Base-by-base conservation (phyloP, 2,329 filamentous ascomycete genomes). In the Colletotrichum sp. region DNA sequence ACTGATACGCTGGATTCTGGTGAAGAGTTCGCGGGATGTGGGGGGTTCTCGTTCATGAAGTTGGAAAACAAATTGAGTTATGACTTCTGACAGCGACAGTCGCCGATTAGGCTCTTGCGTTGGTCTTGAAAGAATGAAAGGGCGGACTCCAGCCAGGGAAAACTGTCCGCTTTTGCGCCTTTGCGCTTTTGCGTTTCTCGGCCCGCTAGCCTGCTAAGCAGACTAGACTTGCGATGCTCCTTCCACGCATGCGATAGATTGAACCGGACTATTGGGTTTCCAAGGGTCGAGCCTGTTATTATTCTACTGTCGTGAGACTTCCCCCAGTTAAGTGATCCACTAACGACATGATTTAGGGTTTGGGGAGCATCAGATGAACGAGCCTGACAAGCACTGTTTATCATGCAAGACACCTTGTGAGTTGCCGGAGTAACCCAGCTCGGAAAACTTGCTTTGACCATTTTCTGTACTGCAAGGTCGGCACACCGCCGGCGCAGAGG, bases 281-380 rank as follows among this genome's bases (percentile, higher is more conserved):
- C 24, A 39, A 10, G 30, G 59, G 30, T n/a, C 10, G 8, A 32
- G 67, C 60, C 71, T 52, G 21, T 52, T 44, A 3, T 52, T 34
- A 44, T 39, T 24, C 4, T 9, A 32, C 24, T 18, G 49, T 36
- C n/a, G 30, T 62, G 26, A 16, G 28, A 26, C 8, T 34, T 8
- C 18, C 13, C 57, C 24, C 44, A 64, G n/a, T 49, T 18, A 21
- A 49, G 5, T 12, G 18, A 9, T 32, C 67, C 39, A 63, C 28
- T 60, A 30, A 18, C 26, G 21, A 26, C 36, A 39, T 63, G 36
- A 55, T 52, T 36, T 62, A 52, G 15, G 69, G 30, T 63, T 34
- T n/a, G 18, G 36, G n/a, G 16, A 8, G 57, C 63, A 67, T 75
- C 72, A 68, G 72, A 72, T 62, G 72, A 75, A 75, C 69, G 69